Base-by-base conservation (phyloP, 495 filamentous ascomycete species). In the Margaritispora aquatica region DNA sequence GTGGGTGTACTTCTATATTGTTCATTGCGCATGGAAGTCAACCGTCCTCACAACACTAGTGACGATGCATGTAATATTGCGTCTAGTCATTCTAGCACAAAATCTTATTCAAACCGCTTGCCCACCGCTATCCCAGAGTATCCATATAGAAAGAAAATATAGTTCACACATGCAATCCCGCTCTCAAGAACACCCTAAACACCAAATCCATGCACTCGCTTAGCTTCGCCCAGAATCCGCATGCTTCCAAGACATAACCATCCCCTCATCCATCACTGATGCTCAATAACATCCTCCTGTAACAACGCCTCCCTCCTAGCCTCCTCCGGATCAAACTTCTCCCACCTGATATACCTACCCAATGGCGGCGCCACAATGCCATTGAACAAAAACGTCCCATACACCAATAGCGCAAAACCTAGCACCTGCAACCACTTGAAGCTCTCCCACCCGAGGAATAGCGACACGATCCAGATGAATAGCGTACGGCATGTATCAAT, bases 341-440 rank as follows among this genome's bases (percentile, higher is more conserved):
- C 54, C 52, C 1, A 66, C 64, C 4, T 44, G 17, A 88, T 73
- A 64, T 86, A 89, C 3, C 75, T 72, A 48, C 76, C 75, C 60
- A 94, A 72, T 1, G 92, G 92, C n/a, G 89, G 89, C 23, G 82
- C 77, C 20, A 97, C 81, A 54, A 97, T 81, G 60, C 92, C 91
- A 74, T 98, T 97, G 79, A 97, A 98, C 55, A 98, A 67, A 72
- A 96, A 97, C 0, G 94, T 98, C 64, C 94, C 96, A 66, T 96
- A 98, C 26, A 98, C 94, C 22, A 98, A 82, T 55, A 97, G 71
- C 0, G 68, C 86, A 68, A 98, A 98, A 1, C 94, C 94, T 1
- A 81, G 70, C 2, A 98, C 90, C 73, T 98, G 94, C 10, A 98
- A 80, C 88, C 92, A 96, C 75, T 97, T 98, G 83, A 98, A 98